Conservation (phyloP, 805 yeast genomes). For the Maudiozyma turicensis region DNA sequence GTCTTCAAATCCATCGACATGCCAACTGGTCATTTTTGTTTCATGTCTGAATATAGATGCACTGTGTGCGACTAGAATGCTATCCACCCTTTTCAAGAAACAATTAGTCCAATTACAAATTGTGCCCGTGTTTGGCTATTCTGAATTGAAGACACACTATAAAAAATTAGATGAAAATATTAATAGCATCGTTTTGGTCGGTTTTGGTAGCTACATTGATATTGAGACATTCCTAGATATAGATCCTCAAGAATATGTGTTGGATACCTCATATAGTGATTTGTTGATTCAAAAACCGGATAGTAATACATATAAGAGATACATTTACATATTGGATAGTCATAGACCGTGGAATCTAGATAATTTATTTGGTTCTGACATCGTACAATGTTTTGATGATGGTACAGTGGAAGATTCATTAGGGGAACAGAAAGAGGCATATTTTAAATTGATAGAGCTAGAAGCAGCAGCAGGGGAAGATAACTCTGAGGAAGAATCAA, state of each 20-base stretch:
- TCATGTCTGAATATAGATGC: conserved; percentile 90
- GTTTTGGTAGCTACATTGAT: conserved; percentile 92
- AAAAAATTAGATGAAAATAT: conserved; percentile 58
- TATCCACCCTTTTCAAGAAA: conserved; percentile 60
- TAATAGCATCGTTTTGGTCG: conserved; percentile 65
- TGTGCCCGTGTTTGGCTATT: conserved; percentile 87
- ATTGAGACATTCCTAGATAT: conserved; percentile 64
- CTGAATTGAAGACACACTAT: conserved; percentile 62
- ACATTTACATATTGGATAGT: conserved; percentile 78
- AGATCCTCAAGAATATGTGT: conserved; percentile 43
- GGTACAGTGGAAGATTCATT: conserved; percentile 60
- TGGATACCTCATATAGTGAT: conserved; percentile 22
- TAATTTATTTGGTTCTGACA: conserved; percentile 74
- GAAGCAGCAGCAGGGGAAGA: conserved; percentile 32
- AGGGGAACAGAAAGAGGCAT: conserved; percentile 50
- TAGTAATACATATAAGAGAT: conserved; percentile 36
- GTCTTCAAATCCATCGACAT: conserved; percentile 87
- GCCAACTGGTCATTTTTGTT: conserved; percentile 77
- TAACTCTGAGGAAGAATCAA: conserved; percentile 32
- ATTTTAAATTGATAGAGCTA: conserved; percentile 38
- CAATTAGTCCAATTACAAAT: conserved; percentile 81
- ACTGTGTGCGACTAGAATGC: conserved; percentile 74
- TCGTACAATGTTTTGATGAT: conserved; percentile 78
- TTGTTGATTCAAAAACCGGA: conserved; percentile 15
- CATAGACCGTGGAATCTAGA: conserved; percentile 96